phyloP scores from a whole-genome alignment of 805 yeast species.

The Yamadazyma phyllophila region DNA sequence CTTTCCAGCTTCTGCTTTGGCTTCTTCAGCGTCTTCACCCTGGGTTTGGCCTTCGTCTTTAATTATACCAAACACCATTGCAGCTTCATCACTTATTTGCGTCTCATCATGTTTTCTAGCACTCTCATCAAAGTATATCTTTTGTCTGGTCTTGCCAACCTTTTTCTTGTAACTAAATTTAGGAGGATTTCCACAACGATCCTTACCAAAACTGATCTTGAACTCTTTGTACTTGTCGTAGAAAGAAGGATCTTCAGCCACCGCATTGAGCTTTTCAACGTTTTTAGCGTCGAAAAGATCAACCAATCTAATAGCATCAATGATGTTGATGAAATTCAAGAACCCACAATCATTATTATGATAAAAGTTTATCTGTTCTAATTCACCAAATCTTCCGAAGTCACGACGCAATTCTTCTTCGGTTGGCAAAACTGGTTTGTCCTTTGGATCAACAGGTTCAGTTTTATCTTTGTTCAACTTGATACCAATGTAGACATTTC shows the following conservation, averaged over 20 bases:
- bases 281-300: conserved; percentile 47
- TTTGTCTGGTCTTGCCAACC: conserved; percentile 27
- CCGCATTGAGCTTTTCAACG: conserved; percentile 32
- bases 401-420: conserved; percentile 55
- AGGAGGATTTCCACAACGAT: conserved; percentile 76
- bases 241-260: conserved; percentile 28
- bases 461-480: conserved; percentile 27
- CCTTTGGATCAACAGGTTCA: conserved; percentile 13
- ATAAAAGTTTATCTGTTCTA: conserved; percentile 74
- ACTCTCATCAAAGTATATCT: conserved; percentile 25
- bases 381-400: conserved; percentile 62
- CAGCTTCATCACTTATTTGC: conserved; percentile 38
- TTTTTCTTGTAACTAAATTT: conserved; percentile 48
- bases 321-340: conserved; percentile 63
- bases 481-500: conserved; percentile 74
- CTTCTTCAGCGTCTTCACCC: neutral
- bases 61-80: conserved; percentile 44
- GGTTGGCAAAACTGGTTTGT: conserved; percentile 26
- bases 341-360: conserved; percentile 73
- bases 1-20: neutral
- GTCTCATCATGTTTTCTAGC: conserved; percentile 15
- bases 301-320: conserved; percentile 62
- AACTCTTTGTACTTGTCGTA: conserved; percentile 49
- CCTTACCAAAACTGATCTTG: conserved; percentile 70
- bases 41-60: conserved; percentile 10